These are phyloP conservation scores for Heliamphora ciliata DNA, from an alignment of 179 eudicot genomes.

Conservation along the genomic window DNA sequence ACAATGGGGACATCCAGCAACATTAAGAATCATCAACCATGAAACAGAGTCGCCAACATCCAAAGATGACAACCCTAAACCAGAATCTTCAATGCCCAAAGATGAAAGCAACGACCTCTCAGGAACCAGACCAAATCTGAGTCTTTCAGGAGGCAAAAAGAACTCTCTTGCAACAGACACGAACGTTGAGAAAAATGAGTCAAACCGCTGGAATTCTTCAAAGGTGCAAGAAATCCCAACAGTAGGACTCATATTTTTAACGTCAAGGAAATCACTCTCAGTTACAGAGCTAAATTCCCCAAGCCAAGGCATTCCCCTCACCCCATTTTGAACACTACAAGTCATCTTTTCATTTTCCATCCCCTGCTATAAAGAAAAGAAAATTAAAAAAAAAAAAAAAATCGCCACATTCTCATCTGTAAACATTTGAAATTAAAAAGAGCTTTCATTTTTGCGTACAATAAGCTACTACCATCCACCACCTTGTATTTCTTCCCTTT, in stretches of 20 bases:
- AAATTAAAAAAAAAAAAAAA: not conserved
- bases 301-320: constrained; percentile 39
- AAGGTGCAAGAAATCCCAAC: constrained; percentile 47
- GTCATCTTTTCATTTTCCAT: constrained; percentile 37
- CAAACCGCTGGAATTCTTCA: constrained; percentile 46
- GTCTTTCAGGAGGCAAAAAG: constrained; percentile 71
- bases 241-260: constrained; percentile 24
- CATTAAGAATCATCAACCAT: constrained; percentile 53
- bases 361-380: constrained; percentile 32
- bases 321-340: constrained; percentile 37
- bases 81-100: constrained; percentile 46
- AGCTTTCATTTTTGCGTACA: constrained; percentile 22
- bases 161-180: constrained; percentile 38
- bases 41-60: constrained; percentile 48
- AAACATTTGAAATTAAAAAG: constrained; percentile 14
- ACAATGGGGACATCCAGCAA: constrained; percentile 67
- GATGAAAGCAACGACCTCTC: constrained; percentile 54
- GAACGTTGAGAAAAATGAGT: constrained; percentile 55
- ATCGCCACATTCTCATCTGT: constrained; percentile 1
- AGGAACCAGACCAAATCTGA: constrained; percentile 56
- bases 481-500: constrained; percentile 38
- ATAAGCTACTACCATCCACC: constrained; percentile 50
- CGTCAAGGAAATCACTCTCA: constrained; percentile 27
- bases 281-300: constrained; percentile 41
- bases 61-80: constrained; percentile 52